These are phyloP conservation scores for Nemania abortiva DNA, from an alignment of 2,329 filamentous ascomycete genomes.

Conservation along the genomic window DNA sequence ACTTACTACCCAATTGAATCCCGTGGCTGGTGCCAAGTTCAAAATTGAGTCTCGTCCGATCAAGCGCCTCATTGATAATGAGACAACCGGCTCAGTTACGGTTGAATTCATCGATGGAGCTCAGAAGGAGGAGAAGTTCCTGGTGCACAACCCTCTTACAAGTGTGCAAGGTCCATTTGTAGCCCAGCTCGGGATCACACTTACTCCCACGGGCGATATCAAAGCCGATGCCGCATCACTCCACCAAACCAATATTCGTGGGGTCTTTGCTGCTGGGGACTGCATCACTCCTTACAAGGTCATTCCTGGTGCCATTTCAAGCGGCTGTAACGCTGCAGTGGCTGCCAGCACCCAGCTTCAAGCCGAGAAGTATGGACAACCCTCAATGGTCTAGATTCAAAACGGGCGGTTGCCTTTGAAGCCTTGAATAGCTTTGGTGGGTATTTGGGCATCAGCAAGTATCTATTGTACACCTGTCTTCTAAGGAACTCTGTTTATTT, in stretches of 20 bases:
- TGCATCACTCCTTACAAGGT: conserved; percentile 43
- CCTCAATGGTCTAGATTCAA: conserved; percentile 23
- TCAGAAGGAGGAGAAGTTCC: conserved; percentile 42
- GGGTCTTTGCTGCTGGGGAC: conserved; percentile 46
- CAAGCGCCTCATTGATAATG: conserved; percentile 32
- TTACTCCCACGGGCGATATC: conserved; percentile 40
- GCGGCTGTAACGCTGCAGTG: conserved; percentile 43
- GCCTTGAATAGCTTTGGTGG: no score
- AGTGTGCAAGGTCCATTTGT: conserved; percentile 39
- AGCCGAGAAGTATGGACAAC: conserved; percentile 41
- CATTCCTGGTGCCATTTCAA: conserved; percentile 37
- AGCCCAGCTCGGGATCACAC: conserved; percentile 36
- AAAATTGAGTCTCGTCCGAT: conserved; percentile 46
- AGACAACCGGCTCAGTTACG: conserved; percentile 20
- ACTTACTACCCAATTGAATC: conserved; percentile 21
- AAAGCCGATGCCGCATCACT: conserved; percentile 32
- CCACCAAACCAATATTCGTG: conserved; percentile 40
- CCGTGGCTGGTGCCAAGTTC: conserved; percentile 25
- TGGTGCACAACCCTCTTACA: conserved; percentile 42
- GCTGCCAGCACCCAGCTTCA: conserved; percentile 39
- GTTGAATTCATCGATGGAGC: conserved; percentile 41
- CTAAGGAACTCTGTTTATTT: no score
- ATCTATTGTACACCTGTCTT: no score
- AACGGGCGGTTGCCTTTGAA: no score
- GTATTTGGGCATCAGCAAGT: no score